These are phyloP conservation scores for Colletotrichum sp. DNA, from an alignment of 2,329 filamentous ascomycete species.

Conservation along the genomic window DNA sequence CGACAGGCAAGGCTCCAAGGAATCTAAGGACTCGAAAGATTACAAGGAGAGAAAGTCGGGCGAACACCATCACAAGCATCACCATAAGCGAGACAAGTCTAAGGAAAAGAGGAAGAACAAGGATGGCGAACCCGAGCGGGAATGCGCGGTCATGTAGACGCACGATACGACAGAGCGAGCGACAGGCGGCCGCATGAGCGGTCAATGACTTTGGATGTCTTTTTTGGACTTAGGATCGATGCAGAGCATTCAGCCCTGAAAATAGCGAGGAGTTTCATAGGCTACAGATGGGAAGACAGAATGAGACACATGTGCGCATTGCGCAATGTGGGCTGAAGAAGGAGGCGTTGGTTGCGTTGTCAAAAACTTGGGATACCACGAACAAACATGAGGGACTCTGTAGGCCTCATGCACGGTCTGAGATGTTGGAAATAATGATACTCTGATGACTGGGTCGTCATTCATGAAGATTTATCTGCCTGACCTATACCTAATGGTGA, in stretches of 20 bases:
- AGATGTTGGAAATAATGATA: not conserved
- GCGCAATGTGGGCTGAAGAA: not conserved
- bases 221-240: not conserved
- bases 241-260: not conserved
- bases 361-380: conserved; percentile 8
- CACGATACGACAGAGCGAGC: not conserved
- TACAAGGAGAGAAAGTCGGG: conserved; percentile 9
- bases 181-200: not conserved
- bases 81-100: conserved; percentile 40
- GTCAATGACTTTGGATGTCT: not conserved
- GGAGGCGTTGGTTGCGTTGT: conserved; percentile 1
- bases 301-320: not conserved
- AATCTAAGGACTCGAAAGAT: conserved; percentile 15
- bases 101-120: conserved; percentile 43
- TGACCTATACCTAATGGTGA: not conserved
- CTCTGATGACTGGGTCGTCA: conserved; percentile 8
- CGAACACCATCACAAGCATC: conserved; percentile 30
- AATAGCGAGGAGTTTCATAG: conserved; percentile 15
- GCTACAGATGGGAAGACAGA: not conserved
- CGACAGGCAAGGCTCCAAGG: conserved; percentile 23
- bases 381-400: not conserved
- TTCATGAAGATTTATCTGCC: not conserved
- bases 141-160: conserved; percentile 52
- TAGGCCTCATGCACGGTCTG: not conserved
- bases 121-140: conserved; percentile 43